Evolutionary conservation across 129 eudicot genomes (phyloP), one percentile per base, ranked within the genome.

Genomic region (Flaveria robusta): DNA sequence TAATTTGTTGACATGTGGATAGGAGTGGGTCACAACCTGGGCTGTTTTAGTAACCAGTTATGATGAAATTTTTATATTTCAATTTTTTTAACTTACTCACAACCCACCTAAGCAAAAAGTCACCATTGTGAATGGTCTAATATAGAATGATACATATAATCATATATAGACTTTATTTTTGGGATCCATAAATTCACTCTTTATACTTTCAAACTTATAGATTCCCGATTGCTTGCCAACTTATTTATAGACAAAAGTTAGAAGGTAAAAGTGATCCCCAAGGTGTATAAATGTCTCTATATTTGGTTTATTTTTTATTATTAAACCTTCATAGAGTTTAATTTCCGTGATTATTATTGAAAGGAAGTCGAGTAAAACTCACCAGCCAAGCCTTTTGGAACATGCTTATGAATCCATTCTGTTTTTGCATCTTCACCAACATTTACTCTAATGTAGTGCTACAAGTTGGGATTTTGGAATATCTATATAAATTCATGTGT

Each of bases 331-430:
- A 59, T 59, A 62, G 27, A 50, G 56, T 50, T 50, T 5, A 15
- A 50, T 1, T 16, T 50, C 22, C 56, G n/a, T 50, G 15, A 15
- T 15, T 7, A 54, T 62, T 13, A 11, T 27, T 27, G 42, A 18
- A 26, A 14, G 24, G 19, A 27, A 76, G 24, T 43, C 15, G 15
- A 27, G 26, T 46, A 12, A 58, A 59, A 1, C 51, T 74, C 45
- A 90, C 96, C 93, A 16, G 64, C 43, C 55, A 86, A 88, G 31
- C 97, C 93, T 74, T 84, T 91, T 37, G 81, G 45, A 15, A 77
- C 80, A 70, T 84, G 88, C 66, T 77, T 70, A 71, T 81, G 81
- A 71, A 72, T 84, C 93, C 87, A 88, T 55, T 78, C 37, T 82
- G 69, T 63, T 76, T 74, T 74, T 81, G 65, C 91, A 50, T 83